phyloP scores from a whole-genome alignment of 2,329 filamentous ascomycete species.

The Penicillium expansum region DNA sequence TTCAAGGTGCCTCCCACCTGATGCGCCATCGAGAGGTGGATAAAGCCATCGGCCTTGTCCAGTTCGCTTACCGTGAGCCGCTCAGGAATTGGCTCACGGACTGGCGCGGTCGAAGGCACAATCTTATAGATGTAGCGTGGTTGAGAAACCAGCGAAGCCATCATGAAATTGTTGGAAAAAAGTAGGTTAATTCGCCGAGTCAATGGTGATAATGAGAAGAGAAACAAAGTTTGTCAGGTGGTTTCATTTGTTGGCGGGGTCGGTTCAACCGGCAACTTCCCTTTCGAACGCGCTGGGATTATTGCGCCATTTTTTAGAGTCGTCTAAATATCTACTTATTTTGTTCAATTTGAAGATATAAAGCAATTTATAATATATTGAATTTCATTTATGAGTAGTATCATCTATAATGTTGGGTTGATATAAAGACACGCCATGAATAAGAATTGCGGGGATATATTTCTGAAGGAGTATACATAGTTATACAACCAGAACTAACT shows the following conservation, averaged over 20 bases:
- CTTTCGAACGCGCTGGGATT: not conserved
- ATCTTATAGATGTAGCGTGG: conserved; percentile 42
- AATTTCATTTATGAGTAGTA: not conserved
- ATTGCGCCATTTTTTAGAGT: not conserved
- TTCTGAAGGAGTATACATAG: too few relatives aligned
- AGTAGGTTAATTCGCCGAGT: conserved; percentile 1
- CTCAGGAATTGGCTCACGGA: conserved; percentile 38
- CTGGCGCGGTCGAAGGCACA: conserved; percentile 34
- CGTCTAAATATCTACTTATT: not conserved
- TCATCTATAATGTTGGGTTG: not conserved
- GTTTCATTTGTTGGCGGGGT: conserved; percentile 11
- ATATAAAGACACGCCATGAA: not conserved
- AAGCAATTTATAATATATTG: not conserved
- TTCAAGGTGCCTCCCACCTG: conserved; percentile 42
- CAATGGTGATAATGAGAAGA: not conserved
- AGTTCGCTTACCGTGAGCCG: conserved; percentile 38
- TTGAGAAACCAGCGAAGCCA: conserved; percentile 17
- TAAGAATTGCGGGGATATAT: not conserved
- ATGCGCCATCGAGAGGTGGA: conserved; percentile 39
- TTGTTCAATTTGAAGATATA: not conserved
- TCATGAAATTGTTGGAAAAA: conserved; percentile 2
- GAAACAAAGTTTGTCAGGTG: conserved; percentile 2
- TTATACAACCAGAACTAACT: too few relatives aligned
- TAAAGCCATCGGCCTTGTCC: conserved; percentile 37
- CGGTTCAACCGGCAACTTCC: conserved; percentile 11